A percentile compares a stretch with the other conserved stretches of the same genome.
These are phyloP conservation scores for Rhodotorula kratochvilovae DNA, from an alignment of 768 basidiomycete species.

Conservation along the genomic window DNA sequence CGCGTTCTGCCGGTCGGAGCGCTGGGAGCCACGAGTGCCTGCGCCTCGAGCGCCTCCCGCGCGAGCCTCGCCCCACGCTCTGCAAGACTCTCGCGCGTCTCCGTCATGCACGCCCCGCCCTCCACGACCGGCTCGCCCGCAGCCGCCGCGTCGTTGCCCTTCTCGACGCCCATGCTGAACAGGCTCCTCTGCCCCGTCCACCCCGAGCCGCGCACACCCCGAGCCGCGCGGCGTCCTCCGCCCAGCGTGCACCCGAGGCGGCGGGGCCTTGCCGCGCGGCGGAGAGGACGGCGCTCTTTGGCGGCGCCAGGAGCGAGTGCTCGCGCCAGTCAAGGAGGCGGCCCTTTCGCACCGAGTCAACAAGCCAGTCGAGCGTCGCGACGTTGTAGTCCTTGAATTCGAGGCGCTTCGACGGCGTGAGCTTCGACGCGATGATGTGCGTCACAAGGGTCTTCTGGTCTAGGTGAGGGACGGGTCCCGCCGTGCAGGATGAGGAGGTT, in stretches of 20 bases:
- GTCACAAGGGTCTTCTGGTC: conserved; percentile 79
- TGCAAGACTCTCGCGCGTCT: conserved; percentile 26
- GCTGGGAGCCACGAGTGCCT: background rate
- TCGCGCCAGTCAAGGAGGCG: conserved; percentile 72
- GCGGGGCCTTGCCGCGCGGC: too few relatives aligned
- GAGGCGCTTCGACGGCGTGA: conserved; percentile 81
- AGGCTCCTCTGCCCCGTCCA: conserved; percentile 34
- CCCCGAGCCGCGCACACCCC: too few relatives aligned
- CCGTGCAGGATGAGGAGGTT: conserved; percentile 76
- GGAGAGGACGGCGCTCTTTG: too few relatives aligned
- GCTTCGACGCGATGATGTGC: conserved; percentile 82
- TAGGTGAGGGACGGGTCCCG: conserved; percentile 72
- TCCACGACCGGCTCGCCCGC: background rate
- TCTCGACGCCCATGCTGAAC: conserved; percentile 17
- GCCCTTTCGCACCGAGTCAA: conserved; percentile 67
- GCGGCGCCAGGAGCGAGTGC: conserved; percentile 48
- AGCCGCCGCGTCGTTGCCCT: background rate
- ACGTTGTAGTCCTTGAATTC: conserved; percentile 90
- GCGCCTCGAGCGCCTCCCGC: background rate
- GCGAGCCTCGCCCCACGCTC: conserved; percentile 27
- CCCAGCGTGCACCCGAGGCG: background rate
- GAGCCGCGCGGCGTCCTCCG: conserved; percentile 6
- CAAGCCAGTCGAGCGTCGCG: conserved; percentile 80
- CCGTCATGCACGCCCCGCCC: background rate
- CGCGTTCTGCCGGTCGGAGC: conserved; percentile 57